Evolutionary conservation across 192 early-diverging fungal species (phyloP).

Genomic region (Coemansia sp.): DNA sequence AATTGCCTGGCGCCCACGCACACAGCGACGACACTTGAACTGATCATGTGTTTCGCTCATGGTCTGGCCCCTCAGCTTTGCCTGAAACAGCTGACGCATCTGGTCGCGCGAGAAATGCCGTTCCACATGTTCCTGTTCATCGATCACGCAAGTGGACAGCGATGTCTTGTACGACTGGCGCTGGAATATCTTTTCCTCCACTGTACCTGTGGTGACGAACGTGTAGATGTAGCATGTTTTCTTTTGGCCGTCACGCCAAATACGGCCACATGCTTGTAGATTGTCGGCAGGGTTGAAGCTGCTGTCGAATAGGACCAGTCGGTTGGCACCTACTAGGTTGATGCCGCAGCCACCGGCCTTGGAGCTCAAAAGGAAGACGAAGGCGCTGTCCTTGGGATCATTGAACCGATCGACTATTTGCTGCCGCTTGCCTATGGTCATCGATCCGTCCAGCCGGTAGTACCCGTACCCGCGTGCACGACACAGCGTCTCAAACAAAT

Average conservation of each 20-base stretch:
- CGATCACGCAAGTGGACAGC: constrained; percentile 90
- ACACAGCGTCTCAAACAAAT: constrained; percentile 92
- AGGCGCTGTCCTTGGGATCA: constrained; percentile 79
- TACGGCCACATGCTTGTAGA: constrained; percentile 85
- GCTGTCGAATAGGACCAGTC: constrained; percentile 92
- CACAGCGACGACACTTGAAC: constrained; percentile 92
- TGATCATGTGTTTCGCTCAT: constrained; percentile 94
- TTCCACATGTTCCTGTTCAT: constrained; percentile 89
- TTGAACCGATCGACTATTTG: constrained; percentile 97
- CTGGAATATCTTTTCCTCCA: constrained; percentile 99
- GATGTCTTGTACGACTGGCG: constrained; percentile 83
- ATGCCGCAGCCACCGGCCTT: constrained; percentile 99
- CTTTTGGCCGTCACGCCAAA: constrained; percentile 86
- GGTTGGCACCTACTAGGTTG: constrained; percentile 97
- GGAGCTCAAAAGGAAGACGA: constrained; percentile 94
- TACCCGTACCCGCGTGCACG: constrained; percentile 67
- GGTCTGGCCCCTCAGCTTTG: constrained; percentile 60
- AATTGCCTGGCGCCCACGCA: constrained; percentile 77
- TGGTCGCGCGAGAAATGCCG: constrained; percentile 91
- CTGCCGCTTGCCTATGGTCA: constrained; percentile 90
- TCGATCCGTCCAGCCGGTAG: constrained; percentile 87
- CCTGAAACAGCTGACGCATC: constrained; percentile 86
- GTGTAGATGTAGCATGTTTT: constrained; percentile 96
- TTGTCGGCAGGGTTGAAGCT: constrained; percentile 94
- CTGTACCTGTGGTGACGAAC: constrained; percentile 95